phyloP scores from a whole-genome alignment of 768 basidiomycete genomes.

The Aureoboletus auriporus region DNA sequence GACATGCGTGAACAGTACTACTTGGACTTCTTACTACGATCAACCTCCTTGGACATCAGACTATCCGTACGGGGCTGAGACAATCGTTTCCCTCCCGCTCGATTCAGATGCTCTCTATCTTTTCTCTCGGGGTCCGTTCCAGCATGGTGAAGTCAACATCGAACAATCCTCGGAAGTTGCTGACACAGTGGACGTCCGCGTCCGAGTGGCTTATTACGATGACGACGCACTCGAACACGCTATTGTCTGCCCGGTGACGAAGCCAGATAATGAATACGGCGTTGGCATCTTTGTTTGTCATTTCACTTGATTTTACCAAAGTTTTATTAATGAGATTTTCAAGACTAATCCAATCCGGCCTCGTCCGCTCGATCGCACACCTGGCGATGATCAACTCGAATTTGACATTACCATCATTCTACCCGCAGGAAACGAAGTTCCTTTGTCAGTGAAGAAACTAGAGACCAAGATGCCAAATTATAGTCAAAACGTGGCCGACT shows the following conservation, averaged over 20 bases:
- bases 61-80: conserved; percentile 23
- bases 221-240: conserved; percentile 18
- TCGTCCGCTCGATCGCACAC: background rate
- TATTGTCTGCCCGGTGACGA: conserved; percentile 29
- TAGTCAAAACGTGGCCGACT: conserved; percentile 32
- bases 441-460: conserved; percentile 37
- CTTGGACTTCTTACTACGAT: conserved; percentile 24
- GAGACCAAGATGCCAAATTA: conserved; percentile 41
- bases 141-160: conserved; percentile 27
- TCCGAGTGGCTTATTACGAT: conserved; percentile 22
- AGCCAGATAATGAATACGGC: conserved; percentile 21
- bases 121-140: conserved; percentile 25
- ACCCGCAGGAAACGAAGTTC: conserved; percentile 26
- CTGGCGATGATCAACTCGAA: conserved; percentile 15
- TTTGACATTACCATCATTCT: conserved; percentile 37
- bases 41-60: conserved; percentile 19
- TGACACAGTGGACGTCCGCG: conserved; percentile 28
- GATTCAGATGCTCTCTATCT: conserved; percentile 29
- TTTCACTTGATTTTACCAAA: background rate
- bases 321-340: background rate
- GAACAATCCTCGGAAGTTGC: conserved; percentile 24
- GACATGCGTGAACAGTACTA: conserved; percentile 15
- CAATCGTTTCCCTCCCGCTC: conserved; percentile 27
- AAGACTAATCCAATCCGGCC: conserved; percentile 29
- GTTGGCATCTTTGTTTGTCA: conserved; percentile 33